These are phyloP conservation scores for Cairneyella variabilis DNA, from an alignment of 495 filamentous ascomycete species.

Conservation along the genomic window DNA sequence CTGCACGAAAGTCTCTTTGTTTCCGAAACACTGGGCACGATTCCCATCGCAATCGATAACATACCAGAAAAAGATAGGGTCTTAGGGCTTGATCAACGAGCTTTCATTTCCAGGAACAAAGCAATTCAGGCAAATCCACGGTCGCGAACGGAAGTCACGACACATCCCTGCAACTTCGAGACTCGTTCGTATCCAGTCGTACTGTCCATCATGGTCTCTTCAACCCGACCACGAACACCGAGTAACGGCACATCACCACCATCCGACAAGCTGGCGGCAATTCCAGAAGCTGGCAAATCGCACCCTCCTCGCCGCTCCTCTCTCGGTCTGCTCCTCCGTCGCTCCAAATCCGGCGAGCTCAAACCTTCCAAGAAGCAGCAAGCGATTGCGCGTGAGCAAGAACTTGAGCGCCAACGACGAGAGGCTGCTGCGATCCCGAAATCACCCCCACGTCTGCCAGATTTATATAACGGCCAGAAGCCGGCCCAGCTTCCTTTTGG, in stretches of 20 bases:
- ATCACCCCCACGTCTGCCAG: conserved; percentile 75
- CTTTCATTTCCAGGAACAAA: not conserved
- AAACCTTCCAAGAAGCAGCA: conserved; percentile 67
- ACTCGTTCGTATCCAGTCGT: conserved; percentile 22
- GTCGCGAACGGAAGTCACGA: conserved; percentile 11
- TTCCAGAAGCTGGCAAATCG: conserved; percentile 20
- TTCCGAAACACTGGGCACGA: not conserved
- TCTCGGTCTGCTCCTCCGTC: conserved; percentile 67
- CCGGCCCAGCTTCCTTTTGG: conserved; percentile 47
- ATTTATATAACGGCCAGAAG: conserved; percentile 53
- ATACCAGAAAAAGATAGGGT: no score
- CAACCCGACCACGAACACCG: conserved; percentile 22
- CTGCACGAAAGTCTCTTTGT: not conserved
- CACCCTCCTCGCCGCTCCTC: conserved; percentile 43
- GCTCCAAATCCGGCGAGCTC: conserved; percentile 75
- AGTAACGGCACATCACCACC: conserved; percentile 19
- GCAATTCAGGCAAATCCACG: conserved; percentile 17
- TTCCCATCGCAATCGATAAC: no score
- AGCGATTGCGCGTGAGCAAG: conserved; percentile 54
- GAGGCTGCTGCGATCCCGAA: conserved; percentile 58
- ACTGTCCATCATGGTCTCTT: conserved; percentile 21
- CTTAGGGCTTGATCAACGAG: not conserved
- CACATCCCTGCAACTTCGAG: conserved; percentile 21
- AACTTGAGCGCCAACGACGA: conserved; percentile 62
- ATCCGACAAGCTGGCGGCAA: conserved; percentile 18